Base-by-base conservation (phyloP, 805 yeast species). In the Clavispora phyllophila region DNA sequence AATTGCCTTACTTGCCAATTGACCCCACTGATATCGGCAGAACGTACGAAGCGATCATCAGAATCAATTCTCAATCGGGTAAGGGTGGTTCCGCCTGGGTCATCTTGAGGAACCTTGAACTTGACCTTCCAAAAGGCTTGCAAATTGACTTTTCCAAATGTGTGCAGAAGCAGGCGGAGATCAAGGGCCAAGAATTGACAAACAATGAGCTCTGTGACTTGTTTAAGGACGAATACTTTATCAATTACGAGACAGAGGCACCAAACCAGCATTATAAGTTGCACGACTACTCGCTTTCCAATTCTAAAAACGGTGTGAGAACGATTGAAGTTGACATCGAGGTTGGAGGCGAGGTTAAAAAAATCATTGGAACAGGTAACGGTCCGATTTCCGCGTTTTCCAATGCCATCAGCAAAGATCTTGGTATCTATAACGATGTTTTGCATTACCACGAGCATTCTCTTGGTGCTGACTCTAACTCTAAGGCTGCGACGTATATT, bases 61-160 rank as follows among this genome's bases (percentile, higher is more conserved):
- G 95, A 58, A 93, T 86, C 61, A 86, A 86, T 65, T 85, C 93
- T 10, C 95, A 86, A 66, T 78, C 87, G 20, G 95, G 95, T 48
- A 86, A 86, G 66, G 95, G 95, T 56, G 95, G 95, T 51, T 84
- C 91, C 9, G 87, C 95, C 5, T 86, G 95, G 93, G 82, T 87
- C 51, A 83, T 86, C 57, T 71, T 86, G 58, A 75, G 87, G 50
- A 76, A 78, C 51, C 73, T 87, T 62, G 91, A 83, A 55, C 75
- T 86, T 45, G 95, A 86, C 60, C 74, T 87, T 53, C 95, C 95
- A 33, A 78, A 91, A 61, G 84, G 84, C 31, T 69, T 86, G 57
- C 95, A 86, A 66, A 79, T 85, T 33, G 84, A 82, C 32, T 86
- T 83, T 60, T 83, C 90, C 24, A 76, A 72, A 50, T 73, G 74